A percentile compares a stretch with the other conserved stretches of the same genome.
Conservation (phyloP, 306 rosid genomes). For the peach (Prunus persica) region DNA sequence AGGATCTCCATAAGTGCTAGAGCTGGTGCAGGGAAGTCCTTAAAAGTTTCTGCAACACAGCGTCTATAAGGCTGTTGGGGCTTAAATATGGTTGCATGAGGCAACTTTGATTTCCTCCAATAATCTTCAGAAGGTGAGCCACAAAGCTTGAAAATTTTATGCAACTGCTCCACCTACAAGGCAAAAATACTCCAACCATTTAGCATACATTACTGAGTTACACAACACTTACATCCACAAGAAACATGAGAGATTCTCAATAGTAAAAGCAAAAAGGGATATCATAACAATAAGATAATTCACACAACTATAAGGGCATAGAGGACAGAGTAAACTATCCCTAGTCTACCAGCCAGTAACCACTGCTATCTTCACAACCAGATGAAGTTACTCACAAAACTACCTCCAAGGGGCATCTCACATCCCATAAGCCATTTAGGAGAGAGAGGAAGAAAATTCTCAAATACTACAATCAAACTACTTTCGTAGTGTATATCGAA, state of each 20-base stretch:
- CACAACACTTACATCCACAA: constrained; percentile 5
- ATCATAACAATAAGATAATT: not conserved
- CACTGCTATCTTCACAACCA: not conserved
- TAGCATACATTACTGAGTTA: not conserved
- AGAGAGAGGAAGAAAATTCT: not conserved
- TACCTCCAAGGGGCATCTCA: not conserved
- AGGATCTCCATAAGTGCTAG: constrained; percentile 66
- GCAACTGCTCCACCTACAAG: constrained; percentile 85
- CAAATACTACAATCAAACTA: not conserved
- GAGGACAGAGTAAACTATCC: not conserved
- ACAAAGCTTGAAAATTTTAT: constrained; percentile 89
- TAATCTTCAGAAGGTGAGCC: constrained; percentile 94
- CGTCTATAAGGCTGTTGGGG: constrained; percentile 93
- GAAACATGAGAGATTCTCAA: constrained; percentile 2
- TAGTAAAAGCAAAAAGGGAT: not conserved
- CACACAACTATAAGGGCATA: not conserved
- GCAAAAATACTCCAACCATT: constrained; percentile 18
- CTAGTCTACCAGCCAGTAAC: constrained; percentile 1
- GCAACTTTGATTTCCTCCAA: constrained; percentile 93
- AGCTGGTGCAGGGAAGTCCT: constrained; percentile 85
- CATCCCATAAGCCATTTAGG: not conserved
- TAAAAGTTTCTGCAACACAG: constrained; percentile 75
- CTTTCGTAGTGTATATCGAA: not conserved
- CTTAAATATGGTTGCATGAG: constrained; percentile 93
- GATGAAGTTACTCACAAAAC: not conserved